Evolutionary conservation across 1,284 basidiomycete species (phyloP).

Genomic region (Pseudozyma sp.): DNA sequence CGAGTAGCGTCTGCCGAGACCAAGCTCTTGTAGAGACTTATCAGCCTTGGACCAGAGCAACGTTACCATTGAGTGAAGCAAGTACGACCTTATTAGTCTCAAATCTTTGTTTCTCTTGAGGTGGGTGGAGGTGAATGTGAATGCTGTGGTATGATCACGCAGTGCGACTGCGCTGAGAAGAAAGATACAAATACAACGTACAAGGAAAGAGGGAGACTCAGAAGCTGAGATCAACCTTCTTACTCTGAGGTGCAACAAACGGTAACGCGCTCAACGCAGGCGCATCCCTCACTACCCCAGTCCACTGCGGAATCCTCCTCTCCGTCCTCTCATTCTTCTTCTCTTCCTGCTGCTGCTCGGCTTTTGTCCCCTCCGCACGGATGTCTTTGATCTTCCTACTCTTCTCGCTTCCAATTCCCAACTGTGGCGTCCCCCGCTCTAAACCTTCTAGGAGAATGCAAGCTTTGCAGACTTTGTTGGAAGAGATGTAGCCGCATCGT

Average conservation of each 20-base stretch:
- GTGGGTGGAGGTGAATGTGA: slow-evolving; percentile 3
- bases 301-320: slow-evolving; percentile 58
- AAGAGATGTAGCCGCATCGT: slow-evolving; percentile 68
- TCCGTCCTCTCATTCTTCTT: slow-evolving; percentile 7
- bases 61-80: no score
- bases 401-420: slow-evolving; percentile 63
- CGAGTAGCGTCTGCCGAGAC: slow-evolving; percentile 3
- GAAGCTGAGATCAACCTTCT: slow-evolving; percentile 29
- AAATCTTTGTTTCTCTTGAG: no score
- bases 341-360: background rate
- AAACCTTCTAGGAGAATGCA: slow-evolving; percentile 67
- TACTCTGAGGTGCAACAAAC: slow-evolving; percentile 22
- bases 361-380: slow-evolving; percentile 11
- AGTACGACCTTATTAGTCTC: no score
- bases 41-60: background rate
- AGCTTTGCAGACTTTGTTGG: slow-evolving; percentile 67
- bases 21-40: background rate
- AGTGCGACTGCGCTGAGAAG: slow-evolving; percentile 1
- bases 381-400: slow-evolving; percentile 49
- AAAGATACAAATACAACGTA: slow-evolving; percentile 31
- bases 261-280: slow-evolving; percentile 33
- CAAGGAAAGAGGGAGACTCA: slow-evolving; percentile 3
- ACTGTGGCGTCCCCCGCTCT: slow-evolving; percentile 62
- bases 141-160: slow-evolving; percentile 4
- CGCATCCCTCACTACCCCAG: slow-evolving; percentile 40